phyloP scores from a whole-genome alignment of 1,284 basidiomycete genomes.

The Cryptococcus jaspeensis region DNA sequence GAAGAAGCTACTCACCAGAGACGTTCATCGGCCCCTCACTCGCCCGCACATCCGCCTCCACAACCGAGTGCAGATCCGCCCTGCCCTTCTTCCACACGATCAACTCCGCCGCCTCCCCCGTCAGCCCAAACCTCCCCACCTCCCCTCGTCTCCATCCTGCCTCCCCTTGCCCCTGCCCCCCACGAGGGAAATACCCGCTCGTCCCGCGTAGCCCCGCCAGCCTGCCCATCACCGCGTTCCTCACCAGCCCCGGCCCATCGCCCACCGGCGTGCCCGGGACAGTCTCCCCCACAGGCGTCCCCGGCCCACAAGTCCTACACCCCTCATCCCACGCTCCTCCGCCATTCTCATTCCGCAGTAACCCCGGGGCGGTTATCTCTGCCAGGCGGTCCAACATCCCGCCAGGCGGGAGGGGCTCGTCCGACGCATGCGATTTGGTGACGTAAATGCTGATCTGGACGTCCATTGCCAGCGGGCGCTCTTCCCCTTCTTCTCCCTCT shows the following conservation, averaged over 20 bases:
- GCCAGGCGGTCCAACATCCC: not conserved
- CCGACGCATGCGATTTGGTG: conserved; percentile 21
- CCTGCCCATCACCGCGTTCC: not conserved
- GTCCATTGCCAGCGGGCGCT: not conserved
- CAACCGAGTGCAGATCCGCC: conserved; percentile 19
- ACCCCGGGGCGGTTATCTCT: not conserved
- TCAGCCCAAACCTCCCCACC: conserved; percentile 12
- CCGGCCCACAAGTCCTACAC: conserved; percentile 13
- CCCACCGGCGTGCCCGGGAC: not conserved
- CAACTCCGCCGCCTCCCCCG: conserved; percentile 7
- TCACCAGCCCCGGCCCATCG: conserved; percentile 6
- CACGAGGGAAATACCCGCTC: no score
- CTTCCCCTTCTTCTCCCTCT: not conserved
- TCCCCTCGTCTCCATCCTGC: not conserved
- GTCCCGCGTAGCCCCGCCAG: no score
- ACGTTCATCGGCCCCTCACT: conserved; percentile 16
- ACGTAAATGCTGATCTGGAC: conserved; percentile 27
- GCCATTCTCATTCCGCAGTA: not conserved
- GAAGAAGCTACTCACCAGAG: conserved; percentile 19
- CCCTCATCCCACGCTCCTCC: conserved; percentile 13
- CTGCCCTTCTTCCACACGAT: conserved; percentile 20
- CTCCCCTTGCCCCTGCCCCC: not conserved
- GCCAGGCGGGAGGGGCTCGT: conserved; percentile 20
- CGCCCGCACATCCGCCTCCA: conserved; percentile 13
- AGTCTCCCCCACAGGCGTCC: conserved; percentile 7